These are phyloP conservation scores for Carex arenaria DNA, from an alignment of 202 grass and related monocot species.

Conservation along the genomic window DNA sequence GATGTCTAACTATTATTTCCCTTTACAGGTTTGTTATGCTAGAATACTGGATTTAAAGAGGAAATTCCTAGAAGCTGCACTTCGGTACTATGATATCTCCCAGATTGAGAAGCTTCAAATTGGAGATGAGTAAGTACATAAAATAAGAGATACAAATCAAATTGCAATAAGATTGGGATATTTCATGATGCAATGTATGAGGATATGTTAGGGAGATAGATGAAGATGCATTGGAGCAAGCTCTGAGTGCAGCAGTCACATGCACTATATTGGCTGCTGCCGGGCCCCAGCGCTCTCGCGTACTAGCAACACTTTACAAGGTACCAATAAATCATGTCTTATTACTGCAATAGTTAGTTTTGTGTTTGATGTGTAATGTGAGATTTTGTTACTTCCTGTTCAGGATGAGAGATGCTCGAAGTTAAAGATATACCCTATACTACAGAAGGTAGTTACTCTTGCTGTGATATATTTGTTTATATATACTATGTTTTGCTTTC, in stretches of 20 bases:
- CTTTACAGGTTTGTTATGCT: slow-evolving; percentile 90
- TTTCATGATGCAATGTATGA: slow-evolving; percentile 6
- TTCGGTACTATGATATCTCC: slow-evolving; percentile 94
- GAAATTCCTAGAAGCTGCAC: slow-evolving; percentile 94
- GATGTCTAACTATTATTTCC: not conserved
- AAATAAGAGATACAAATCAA: slow-evolving; percentile 5
- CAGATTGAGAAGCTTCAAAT: slow-evolving; percentile 95
- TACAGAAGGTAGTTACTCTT: slow-evolving; percentile 70
- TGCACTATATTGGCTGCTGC: slow-evolving; percentile 99
- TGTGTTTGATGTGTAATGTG: not conserved
- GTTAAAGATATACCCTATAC: slow-evolving; percentile 96
- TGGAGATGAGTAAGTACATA: slow-evolving; percentile 83
- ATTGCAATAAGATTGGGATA: not conserved
- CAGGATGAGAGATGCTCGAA: slow-evolving; percentile 99
- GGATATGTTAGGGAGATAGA: slow-evolving; percentile 79
- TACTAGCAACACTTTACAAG: slow-evolving; percentile 98
- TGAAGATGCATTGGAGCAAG: slow-evolving; percentile 96
- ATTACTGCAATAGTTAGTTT: not conserved
- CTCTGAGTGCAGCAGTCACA: slow-evolving; percentile 90
- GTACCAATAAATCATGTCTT: slow-evolving; percentile 32
- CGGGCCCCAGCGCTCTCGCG: slow-evolving; percentile 89
- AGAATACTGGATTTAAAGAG: slow-evolving; percentile 96
- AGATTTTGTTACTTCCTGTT: slow-evolving; percentile 22
- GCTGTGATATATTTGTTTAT: not conserved
- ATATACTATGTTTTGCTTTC: slow-evolving; percentile 1